phyloP scores from a whole-genome alignment of 768 basidiomycete genomes.

The Trametes villosa region DNA sequence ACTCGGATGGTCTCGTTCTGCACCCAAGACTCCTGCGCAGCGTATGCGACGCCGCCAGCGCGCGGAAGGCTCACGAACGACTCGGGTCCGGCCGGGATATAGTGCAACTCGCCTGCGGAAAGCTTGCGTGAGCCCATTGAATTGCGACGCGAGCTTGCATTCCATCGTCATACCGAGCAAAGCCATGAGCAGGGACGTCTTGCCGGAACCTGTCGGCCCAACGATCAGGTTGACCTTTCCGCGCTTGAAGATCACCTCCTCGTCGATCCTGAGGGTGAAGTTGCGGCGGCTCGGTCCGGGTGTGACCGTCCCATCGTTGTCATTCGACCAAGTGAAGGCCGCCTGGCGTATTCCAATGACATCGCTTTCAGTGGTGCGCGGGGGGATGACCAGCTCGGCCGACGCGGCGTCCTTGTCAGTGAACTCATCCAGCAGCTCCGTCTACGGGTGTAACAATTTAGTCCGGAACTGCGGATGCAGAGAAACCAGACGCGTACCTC shows the following conservation, averaged over 20 bases:
- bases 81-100: slow-evolving; percentile 51
- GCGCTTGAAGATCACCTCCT: slow-evolving; percentile 57
- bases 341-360: slow-evolving; percentile 60
- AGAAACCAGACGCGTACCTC: slow-evolving; percentile 27
- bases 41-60: slow-evolving; percentile 72
- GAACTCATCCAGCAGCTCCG: slow-evolving; percentile 54
- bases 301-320: slow-evolving; percentile 41
- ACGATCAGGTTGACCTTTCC: slow-evolving; percentile 60
- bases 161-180: slow-evolving; percentile 45
- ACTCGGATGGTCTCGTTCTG: slow-evolving; percentile 78
- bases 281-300: slow-evolving; percentile 38
- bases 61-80: slow-evolving; percentile 78
- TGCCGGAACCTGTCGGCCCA: slow-evolving; percentile 62
- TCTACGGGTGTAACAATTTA: slow-evolving; percentile 31
- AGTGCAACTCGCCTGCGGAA: slow-evolving; percentile 53
- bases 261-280: slow-evolving; percentile 55
- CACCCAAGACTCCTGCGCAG: slow-evolving; percentile 86
- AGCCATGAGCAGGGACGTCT: slow-evolving; percentile 70
- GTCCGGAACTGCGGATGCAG: neutral
- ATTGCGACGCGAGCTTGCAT: neutral
- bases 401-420: slow-evolving; percentile 19
- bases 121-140: neutral
- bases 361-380: slow-evolving; percentile 25
- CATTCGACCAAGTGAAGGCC: slow-evolving; percentile 59
- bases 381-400: slow-evolving; percentile 15